phyloP scores from a whole-genome alignment of 306 rosid species.

The Macrotyloma uniflorum region DNA sequence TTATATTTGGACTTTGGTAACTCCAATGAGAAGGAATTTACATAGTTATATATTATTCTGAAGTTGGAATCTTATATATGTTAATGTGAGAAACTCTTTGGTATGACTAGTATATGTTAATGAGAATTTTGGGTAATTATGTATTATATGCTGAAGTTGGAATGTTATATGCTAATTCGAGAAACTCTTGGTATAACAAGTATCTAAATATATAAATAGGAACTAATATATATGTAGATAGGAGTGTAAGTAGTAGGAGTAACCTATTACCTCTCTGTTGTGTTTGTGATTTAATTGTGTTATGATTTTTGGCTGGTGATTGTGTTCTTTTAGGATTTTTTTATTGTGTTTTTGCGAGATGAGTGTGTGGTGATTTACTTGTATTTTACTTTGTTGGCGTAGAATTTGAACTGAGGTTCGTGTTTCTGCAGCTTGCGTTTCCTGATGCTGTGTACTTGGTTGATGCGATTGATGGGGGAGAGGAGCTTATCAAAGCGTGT shows the following conservation, averaged over 20 bases:
- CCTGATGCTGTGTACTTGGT: conserved; percentile 94
- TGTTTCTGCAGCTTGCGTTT: conserved; percentile 84
- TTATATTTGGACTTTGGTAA: neutral
- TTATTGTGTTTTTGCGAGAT: neutral
- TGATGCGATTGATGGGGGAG: conserved; percentile 89
- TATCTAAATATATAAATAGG: neutral
- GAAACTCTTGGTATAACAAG: neutral
- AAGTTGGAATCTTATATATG: neutral
- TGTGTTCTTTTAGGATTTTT: neutral
- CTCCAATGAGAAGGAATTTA: neutral
- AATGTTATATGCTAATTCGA: neutral
- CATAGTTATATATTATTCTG: neutral
- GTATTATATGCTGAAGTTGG: neutral
- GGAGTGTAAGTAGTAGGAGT: neutral
- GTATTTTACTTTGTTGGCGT: neutral
- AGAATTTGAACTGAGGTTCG: neutral
- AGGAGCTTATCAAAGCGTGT: conserved; percentile 81
- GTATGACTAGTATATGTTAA: neutral
- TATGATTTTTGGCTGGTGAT: neutral
- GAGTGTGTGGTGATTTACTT: neutral
- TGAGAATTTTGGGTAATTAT: neutral
- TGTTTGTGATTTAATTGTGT: neutral
- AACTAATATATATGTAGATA: neutral
- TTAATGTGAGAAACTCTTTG: neutral
- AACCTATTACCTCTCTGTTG: neutral